Conservation (phyloP, 306 rosid genomes). For the Biancaea sappan region DNA sequence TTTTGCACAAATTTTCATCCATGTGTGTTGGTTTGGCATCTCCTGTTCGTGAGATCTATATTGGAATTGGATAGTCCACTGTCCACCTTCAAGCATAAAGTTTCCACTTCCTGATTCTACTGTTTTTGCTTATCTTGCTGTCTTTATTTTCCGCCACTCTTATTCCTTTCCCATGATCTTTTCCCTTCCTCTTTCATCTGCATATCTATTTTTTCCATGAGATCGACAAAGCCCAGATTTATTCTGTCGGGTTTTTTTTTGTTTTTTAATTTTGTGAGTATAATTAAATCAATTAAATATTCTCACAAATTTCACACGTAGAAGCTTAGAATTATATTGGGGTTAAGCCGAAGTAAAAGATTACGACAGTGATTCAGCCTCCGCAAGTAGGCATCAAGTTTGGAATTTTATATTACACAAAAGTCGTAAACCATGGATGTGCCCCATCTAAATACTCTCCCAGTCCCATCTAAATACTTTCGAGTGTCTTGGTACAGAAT, state of each 20-base stretch:
- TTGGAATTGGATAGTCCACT: too few species aligned
- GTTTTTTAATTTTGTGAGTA: too few species aligned
- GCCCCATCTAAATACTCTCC: not conserved
- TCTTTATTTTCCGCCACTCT: not conserved
- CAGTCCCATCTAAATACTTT: not conserved
- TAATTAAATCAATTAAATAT: not conserved
- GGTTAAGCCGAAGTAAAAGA: too few species aligned
- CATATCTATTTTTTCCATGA: not conserved
- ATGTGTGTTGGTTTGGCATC: constrained; percentile 13
- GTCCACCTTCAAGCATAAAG: not conserved
- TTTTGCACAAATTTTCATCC: not conserved
- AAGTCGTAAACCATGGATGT: constrained; percentile 6
- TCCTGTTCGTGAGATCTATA: not conserved
- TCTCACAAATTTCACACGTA: not conserved
- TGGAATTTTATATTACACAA: not conserved
- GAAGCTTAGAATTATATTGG: not conserved
- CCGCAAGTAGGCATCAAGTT: not conserved
- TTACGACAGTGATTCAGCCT: too few species aligned
- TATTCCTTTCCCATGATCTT: not conserved
- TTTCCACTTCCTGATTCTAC: not conserved
- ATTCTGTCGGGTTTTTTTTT: not conserved
- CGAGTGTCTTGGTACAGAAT: not conserved
- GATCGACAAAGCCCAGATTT: not conserved
- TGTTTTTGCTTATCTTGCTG: not conserved
- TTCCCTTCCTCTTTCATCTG: not conserved